phyloP scores from a whole-genome alignment of 768 basidiomycete genomes.

The Austroboletus eburneus region DNA sequence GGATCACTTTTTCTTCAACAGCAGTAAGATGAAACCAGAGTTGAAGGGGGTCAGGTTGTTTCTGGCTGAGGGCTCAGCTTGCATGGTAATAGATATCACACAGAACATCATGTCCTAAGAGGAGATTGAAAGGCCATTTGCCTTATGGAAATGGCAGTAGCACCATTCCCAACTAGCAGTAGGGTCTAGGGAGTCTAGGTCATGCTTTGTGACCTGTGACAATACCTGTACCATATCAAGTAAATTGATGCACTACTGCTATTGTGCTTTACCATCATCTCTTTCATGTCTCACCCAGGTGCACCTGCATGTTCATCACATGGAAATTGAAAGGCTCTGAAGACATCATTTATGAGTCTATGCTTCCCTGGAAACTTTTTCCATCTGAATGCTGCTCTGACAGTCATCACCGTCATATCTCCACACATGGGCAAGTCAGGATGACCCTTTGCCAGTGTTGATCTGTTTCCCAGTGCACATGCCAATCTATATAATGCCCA shows the following conservation, averaged over 20 bases:
- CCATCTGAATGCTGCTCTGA: background rate
- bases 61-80: background rate
- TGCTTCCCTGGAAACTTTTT: background rate
- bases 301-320: slow-evolving; percentile 80
- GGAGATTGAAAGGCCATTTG: background rate
- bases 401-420: slow-evolving; percentile 81
- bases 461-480: slow-evolving; percentile 69
- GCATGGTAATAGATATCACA: background rate
- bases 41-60: background rate
- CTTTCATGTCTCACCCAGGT: too few species aligned
- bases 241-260: too few species aligned
- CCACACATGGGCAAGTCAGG: slow-evolving; percentile 81
- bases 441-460: slow-evolving; percentile 79
- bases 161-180: too few species aligned
- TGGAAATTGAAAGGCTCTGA: slow-evolving; percentile 92
- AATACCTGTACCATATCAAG: too few species aligned
- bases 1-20: background rate
- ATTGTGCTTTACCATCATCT: too few species aligned
- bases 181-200: too few species aligned
- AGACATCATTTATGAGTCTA: slow-evolving; percentile 69
- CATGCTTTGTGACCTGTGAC: too few species aligned
- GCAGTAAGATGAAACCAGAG: background rate
- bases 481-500: slow-evolving; percentile 62
- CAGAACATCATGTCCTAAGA: background rate
- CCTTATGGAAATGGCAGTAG: too few species aligned